These are phyloP conservation scores for Suillus lakei DNA, from an alignment of 768 basidiomycete genomes.

Conservation along the genomic window DNA sequence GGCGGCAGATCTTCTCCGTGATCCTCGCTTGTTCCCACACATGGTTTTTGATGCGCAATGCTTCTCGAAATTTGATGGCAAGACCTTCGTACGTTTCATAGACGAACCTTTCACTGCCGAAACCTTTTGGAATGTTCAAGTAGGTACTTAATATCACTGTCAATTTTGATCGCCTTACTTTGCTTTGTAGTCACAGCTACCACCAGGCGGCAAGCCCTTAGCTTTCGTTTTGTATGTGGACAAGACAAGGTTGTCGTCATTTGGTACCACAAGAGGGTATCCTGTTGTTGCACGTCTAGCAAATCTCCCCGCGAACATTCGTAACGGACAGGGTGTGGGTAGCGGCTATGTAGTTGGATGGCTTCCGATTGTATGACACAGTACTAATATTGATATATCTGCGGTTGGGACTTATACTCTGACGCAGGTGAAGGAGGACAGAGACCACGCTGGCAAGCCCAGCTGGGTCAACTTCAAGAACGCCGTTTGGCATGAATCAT, in stretches of 20 bases:
- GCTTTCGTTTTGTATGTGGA: slow-evolving; percentile 44
- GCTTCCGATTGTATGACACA: slow-evolving; percentile 40
- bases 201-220: slow-evolving; percentile 28
- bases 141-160: slow-evolving; percentile 16
- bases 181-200: neutral
- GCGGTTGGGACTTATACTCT: no score
- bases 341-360: slow-evolving; percentile 43
- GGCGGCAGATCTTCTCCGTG: slow-evolving; percentile 30
- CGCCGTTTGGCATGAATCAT: no score
- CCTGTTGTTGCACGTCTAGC: slow-evolving; percentile 38
- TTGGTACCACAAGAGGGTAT: slow-evolving; percentile 43
- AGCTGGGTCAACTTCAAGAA: no score
- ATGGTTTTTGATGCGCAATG: slow-evolving; percentile 38
- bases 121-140: slow-evolving; percentile 43
- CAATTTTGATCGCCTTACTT: neutral
- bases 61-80: slow-evolving; percentile 33
- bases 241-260: slow-evolving; percentile 43
- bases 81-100: slow-evolving; percentile 31
- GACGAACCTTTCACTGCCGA: slow-evolving; percentile 45
- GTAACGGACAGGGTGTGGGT: slow-evolving; percentile 39
- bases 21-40: slow-evolving; percentile 25
- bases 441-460: no score
- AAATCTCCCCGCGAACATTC: slow-evolving; percentile 35
- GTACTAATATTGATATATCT: no score
- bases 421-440: no score